These are phyloP conservation scores for Pestalotiopsis sp. DNA, from an alignment of 2,329 filamentous ascomycete species.

Conservation along the genomic window DNA sequence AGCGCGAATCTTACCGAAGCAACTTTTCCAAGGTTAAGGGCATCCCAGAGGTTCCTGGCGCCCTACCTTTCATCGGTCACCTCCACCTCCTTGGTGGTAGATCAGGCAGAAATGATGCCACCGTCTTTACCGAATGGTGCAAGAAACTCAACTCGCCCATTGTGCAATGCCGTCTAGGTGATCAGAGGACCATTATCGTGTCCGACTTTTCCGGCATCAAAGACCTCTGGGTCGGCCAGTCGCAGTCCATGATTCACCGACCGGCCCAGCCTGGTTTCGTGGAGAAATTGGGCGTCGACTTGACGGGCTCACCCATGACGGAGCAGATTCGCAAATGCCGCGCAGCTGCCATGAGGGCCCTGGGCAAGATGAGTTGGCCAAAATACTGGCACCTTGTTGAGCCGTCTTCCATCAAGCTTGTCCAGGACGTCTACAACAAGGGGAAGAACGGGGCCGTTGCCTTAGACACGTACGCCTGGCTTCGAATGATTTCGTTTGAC, in stretches of 20 bases:
- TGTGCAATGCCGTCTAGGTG: constrained; percentile 23
- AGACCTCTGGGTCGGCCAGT: constrained; percentile 24
- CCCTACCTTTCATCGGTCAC: constrained; percentile 23
- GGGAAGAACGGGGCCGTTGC: constrained; percentile 19
- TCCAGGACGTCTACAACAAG: constrained; percentile 17
- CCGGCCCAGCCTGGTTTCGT: constrained; percentile 27
- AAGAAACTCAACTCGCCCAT: constrained; percentile 16
- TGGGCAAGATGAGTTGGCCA: constrained; percentile 25
- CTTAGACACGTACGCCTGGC: constrained; percentile 23
- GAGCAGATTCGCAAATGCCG: constrained; percentile 25
- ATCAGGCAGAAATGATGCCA: constrained; percentile 22
- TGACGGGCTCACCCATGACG: constrained; percentile 25
- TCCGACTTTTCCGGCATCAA: constrained; percentile 22
- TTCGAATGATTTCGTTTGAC: constrained; percentile 26
- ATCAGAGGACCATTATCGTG: constrained; percentile 23
- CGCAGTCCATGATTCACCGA: constrained; percentile 22
- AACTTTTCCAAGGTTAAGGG: constrained; percentile 18
- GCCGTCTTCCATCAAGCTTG: constrained; percentile 20
- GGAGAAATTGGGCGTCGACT: constrained; percentile 24
- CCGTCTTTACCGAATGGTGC: constrained; percentile 23
- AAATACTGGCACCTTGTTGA: constrained; percentile 27
- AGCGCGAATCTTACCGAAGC: constrained; percentile 10
- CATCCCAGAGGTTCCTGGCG: constrained; percentile 19
- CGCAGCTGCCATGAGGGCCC: constrained; percentile 24
- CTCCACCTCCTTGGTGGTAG: constrained; percentile 23